Conservation (phyloP, 805 yeast genomes). For the Teunomyces tritomae region DNA sequence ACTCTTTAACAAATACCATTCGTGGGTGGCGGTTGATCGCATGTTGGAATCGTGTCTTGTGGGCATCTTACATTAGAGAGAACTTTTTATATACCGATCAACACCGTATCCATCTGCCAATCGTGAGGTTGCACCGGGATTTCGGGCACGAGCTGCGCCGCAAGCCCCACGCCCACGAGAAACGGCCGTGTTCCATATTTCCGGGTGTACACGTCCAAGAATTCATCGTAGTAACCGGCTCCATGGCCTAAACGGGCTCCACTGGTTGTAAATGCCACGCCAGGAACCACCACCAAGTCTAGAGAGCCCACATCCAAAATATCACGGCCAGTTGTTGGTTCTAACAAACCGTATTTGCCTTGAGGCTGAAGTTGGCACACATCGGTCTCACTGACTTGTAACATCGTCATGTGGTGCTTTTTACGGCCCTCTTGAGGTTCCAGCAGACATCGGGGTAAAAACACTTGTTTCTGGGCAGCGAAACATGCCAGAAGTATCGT, state of each 20-base stretch:
- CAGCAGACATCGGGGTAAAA: slow-evolving; percentile 52
- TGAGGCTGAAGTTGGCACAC: slow-evolving; percentile 54
- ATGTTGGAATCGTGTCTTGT: slow-evolving; percentile 75
- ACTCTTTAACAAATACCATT: slow-evolving; percentile 67
- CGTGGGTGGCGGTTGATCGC: slow-evolving; percentile 79
- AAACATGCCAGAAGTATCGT: slow-evolving; percentile 54
- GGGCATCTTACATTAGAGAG: slow-evolving; percentile 46
- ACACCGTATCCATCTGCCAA: slow-evolving; percentile 52
- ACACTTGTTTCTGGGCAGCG: slow-evolving; percentile 48
- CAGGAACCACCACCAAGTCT: slow-evolving; percentile 80
- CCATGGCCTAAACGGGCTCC: slow-evolving; percentile 83
- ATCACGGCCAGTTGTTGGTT: slow-evolving; percentile 51
- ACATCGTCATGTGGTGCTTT: slow-evolving; percentile 50
- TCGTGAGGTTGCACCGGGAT: slow-evolving; percentile 67
- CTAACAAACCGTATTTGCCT: slow-evolving; percentile 66
- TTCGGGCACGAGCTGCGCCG: slow-evolving; percentile 53
- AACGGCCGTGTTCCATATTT: slow-evolving; percentile 32
- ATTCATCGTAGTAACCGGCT: slow-evolving; percentile 86
- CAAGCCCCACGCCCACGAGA: slow-evolving; percentile 63
- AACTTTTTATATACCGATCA: slow-evolving; percentile 38
- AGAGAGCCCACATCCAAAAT: slow-evolving; percentile 40
- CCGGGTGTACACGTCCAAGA: slow-evolving; percentile 20
- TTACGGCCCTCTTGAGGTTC: slow-evolving; percentile 30
- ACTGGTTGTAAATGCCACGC: slow-evolving; percentile 65
- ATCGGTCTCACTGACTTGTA: slow-evolving; percentile 43